These are phyloP conservation scores for Juglanconis oblonga DNA, from an alignment of 2,329 filamentous ascomycete species.

Conservation along the genomic window DNA sequence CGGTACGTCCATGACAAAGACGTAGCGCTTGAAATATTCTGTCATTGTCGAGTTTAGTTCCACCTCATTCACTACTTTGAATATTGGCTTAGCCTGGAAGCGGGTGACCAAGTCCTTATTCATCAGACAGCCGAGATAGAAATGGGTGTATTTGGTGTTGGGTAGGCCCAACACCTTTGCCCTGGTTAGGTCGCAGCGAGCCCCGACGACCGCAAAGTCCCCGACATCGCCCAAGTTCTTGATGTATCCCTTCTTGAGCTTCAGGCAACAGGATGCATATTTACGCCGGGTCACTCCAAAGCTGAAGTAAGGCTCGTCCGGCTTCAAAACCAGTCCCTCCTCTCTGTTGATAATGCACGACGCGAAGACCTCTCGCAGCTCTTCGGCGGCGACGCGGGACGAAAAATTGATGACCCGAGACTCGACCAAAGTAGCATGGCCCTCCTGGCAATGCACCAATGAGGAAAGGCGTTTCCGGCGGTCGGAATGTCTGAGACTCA, in stretches of 20 bases:
- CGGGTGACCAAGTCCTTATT: constrained; percentile 61
- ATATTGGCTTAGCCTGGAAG: constrained; percentile 50
- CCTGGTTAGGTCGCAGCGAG: constrained; percentile 63
- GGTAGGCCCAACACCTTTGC: constrained; percentile 52
- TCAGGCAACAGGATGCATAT: constrained; percentile 61
- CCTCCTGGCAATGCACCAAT: constrained; percentile 50
- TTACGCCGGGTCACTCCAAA: constrained; percentile 36
- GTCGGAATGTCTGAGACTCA: constrained; percentile 52
- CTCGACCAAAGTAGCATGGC: constrained; percentile 64
- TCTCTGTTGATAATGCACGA: constrained; percentile 61
- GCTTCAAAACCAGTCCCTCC: constrained; percentile 81
- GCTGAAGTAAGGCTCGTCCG: constrained; percentile 74
- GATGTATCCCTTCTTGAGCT: constrained; percentile 86
- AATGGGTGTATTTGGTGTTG: constrained; percentile 71
- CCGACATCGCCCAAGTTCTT: constrained; percentile 74
- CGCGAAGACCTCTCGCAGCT: constrained; percentile 64
- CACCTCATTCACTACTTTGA: constrained; percentile 65
- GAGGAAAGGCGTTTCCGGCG: constrained; percentile 58
- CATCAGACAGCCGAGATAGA: constrained; percentile 72
- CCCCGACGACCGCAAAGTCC: constrained; percentile 79
- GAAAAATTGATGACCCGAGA: constrained; percentile 68
- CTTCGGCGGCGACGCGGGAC: constrained; percentile 44
- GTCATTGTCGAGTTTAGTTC: constrained; percentile 53
- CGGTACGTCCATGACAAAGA: constrained; percentile 40
- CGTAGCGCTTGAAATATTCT: constrained; percentile 46